Conservation (phyloP, 2,329 filamentous ascomycete genomes). For the Endoconidiophora polonica region DNA sequence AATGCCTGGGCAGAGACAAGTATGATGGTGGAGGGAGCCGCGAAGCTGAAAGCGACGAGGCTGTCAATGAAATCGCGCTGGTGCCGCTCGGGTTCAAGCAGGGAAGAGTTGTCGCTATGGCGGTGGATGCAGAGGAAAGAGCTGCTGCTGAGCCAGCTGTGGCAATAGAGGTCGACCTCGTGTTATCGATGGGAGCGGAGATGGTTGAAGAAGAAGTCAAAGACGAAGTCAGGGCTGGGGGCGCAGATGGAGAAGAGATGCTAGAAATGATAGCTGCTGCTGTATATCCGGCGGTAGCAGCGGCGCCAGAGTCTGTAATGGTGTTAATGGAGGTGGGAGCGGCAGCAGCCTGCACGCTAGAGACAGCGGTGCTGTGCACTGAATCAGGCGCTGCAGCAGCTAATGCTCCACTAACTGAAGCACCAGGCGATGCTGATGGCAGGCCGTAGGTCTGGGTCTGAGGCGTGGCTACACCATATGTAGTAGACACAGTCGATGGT, state of each 20-base stretch:
- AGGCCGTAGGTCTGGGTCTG: neutral
- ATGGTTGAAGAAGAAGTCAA: conserved; percentile 4
- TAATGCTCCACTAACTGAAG: neutral
- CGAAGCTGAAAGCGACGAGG: conserved; percentile 8
- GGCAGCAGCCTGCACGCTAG: conserved; percentile 16
- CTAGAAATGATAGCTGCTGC: neutral
- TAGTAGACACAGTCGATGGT: neutral
- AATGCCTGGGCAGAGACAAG: conserved; percentile 1
- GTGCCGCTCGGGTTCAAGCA: conserved; percentile 10
- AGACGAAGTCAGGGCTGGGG: neutral
- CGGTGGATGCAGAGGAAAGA: conserved; percentile 5
- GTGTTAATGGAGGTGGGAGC: conserved; percentile 19
- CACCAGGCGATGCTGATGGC: neutral
- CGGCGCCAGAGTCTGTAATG: conserved; percentile 45
- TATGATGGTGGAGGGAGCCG: conserved; percentile 8
- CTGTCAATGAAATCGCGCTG: conserved; percentile 11
- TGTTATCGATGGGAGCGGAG: conserved; percentile 2
- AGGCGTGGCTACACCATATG: neutral
- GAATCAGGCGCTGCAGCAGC: neutral
- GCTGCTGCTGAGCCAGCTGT: conserved; percentile 6
- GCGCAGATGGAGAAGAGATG: conserved; percentile 36
- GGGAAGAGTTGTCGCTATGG: conserved; percentile 6
- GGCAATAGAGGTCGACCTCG: conserved; percentile 5
- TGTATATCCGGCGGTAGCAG: conserved; percentile 25
- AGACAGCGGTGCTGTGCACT: neutral